Base-by-base conservation (phyloP, 768 basidiomycete species). In the Pleurotus tuber-regium region DNA sequence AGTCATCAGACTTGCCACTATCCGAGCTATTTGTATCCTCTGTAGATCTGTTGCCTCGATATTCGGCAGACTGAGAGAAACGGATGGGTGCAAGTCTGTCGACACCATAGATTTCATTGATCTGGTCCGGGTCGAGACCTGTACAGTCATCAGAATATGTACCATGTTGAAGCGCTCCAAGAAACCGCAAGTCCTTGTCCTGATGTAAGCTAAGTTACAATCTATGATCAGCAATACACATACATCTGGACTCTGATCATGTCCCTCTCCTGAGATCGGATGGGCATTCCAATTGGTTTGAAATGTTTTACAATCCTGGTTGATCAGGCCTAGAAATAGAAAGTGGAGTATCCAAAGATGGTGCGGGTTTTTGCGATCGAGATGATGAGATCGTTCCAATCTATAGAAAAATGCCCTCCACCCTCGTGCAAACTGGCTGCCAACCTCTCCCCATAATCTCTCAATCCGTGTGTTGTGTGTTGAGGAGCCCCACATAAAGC, bases 341-440 rank as follows among this genome's bases (percentile, higher is more conserved):
- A 16, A 16, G 11, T 74, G 69, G 2, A 77, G 58, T 0, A 77
- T 62, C 75, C 74, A 76, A 0, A 74, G 54, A 51, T 76, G 72
- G 3, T 33, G 2, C 1, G 57, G 44, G 4, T 67, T 49, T 0
- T 39, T 36, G 0, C 31, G 1, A 42, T 76, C 54, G 0, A 76
- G 64, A 1, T 40, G 9, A 36, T 75, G 69, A 3, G 64, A 41
- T 1, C 56, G 42, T 40, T 72, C 72, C 0, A 76, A 63, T 0
- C 57, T 52, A 0, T 23, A 52, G 43, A 77, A 76, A 50, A 76
- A 74, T 1, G 62, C 69, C 9, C 59, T 33, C 75, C 75, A 77
- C 6, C 19, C 2, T 3, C 62, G 57, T 2, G 57, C 64, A 60
- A 76, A 72, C 7, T 71, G 59, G 0, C 54, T 25, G 0, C 71